Conservation (phyloP, 2,329 filamentous ascomycete genomes). For the Blastomyces silverae region DNA sequence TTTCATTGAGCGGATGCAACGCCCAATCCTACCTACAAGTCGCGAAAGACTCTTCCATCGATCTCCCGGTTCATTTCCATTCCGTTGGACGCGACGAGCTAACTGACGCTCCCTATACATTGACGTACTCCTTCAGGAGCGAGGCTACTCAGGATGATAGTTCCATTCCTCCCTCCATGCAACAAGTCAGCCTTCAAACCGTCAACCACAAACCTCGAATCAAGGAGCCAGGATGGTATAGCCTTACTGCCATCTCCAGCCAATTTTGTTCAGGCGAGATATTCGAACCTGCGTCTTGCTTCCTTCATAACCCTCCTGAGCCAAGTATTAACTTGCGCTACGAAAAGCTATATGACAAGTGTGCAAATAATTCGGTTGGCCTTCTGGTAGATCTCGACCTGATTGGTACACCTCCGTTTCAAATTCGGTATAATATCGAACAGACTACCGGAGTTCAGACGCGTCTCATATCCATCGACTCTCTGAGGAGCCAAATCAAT, state of each 20-base stretch:
- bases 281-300: constrained; percentile 86
- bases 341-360: constrained; percentile 88
- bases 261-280: constrained; percentile 81
- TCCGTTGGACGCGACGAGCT: constrained; percentile 53
- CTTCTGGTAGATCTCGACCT: constrained; percentile 83
- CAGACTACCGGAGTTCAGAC: constrained; percentile 52
- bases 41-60: constrained; percentile 62
- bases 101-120: constrained; percentile 59
- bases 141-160: constrained; percentile 65
- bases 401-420: constrained; percentile 85
- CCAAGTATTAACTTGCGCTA: constrained; percentile 66
- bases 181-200: constrained; percentile 52
- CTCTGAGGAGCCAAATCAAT: constrained; percentile 74
- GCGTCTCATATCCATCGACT: constrained; percentile 54
- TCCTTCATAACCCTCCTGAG: constrained; percentile 84
- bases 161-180: constrained; percentile 51
- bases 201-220: constrained; percentile 60
- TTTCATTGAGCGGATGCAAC: constrained; percentile 68
- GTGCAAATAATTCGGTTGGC: constrained; percentile 87
- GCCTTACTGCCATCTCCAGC: constrained; percentile 69
- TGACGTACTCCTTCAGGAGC: constrained; percentile 78
- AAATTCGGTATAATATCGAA: constrained; percentile 68
- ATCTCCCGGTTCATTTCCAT: constrained; percentile 65
- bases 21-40: constrained; percentile 74
- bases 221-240: constrained; percentile 76